Conservation (phyloP, 306 rosid species). For the Prosopis cineraria region DNA sequence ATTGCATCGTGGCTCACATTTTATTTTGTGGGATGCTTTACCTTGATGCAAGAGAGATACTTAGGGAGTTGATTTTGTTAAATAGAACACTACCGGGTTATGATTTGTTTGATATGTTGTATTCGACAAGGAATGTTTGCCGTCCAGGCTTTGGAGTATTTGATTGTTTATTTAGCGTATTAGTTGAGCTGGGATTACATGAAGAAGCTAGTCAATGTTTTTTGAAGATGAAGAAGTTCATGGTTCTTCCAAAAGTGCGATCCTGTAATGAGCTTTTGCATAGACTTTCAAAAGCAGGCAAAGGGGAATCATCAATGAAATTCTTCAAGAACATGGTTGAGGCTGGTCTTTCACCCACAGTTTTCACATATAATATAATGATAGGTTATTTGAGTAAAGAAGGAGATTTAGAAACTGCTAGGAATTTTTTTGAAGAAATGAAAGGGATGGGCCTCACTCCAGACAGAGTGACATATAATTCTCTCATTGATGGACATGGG, state of each 20-base stretch:
- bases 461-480: conserved; percentile 80
- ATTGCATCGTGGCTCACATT: conserved; percentile 72
- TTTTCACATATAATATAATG: conserved; percentile 79
- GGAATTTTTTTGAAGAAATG: conserved; percentile 72
- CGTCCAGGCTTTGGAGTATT: conserved; percentile 67
- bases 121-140: conserved; percentile 73
- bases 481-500: conserved; percentile 92
- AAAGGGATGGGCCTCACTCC: conserved; percentile 60
- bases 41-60: conserved; percentile 51
- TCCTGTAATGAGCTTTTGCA: conserved; percentile 87
- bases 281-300: conserved; percentile 63
- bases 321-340: conserved; percentile 70
- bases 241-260: conserved; percentile 72
- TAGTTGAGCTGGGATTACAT: conserved; percentile 76
- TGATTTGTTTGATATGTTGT: conserved; percentile 70
- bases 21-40: conserved; percentile 69
- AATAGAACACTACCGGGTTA: conserved; percentile 54
- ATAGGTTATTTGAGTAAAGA: conserved; percentile 67
- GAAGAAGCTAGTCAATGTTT: conserved; percentile 78
- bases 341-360: conserved; percentile 71
- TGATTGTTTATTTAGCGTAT: conserved; percentile 84
- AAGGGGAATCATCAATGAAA: conserved; percentile 49
- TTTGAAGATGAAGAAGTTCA: conserved; percentile 67
- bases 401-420: conserved; percentile 72
- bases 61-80: conserved; percentile 64